Evolutionary conservation across 768 basidiomycete genomes (phyloP), one percentile per base, ranked within the genome.

Genomic region (Phallus indusiatus): DNA sequence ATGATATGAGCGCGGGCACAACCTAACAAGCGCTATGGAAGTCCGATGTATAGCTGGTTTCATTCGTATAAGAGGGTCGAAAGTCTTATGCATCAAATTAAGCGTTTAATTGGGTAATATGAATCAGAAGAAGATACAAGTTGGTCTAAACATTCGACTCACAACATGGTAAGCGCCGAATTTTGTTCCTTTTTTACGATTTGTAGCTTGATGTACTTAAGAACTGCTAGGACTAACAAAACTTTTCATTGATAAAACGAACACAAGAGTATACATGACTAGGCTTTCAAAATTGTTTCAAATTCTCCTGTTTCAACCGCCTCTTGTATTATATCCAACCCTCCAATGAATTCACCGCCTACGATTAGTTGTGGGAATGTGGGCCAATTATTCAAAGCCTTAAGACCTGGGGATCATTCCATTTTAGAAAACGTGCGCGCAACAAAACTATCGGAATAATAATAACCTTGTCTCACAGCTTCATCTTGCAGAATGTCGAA

Each of bases 261-360:
- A 37, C 22, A 34, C 33, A 7, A 51, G 12, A 17, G 71, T 59
- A 46, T 42, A 42, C 42, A 42, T 42, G 4, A 4, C n/a, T n/a
- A 42, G n/a, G n/a, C 42, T 42, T 42, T 42, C 42, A 70, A 24
- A 21, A 75, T 33, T 53, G 88, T 82, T 55, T 75, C 69, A 60
- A 94, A 80, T 72, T 96, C 94, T 20, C 86, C 91, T 60, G 68
- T 85, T 34, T 86, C 81, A 14, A 80, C 81, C 88, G 94, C 88
- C 74, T 97, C 95, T 69, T 83, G 81, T 21, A 94, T 81, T 54
- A 98, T 85, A 68, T 99, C 95, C 54, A 98, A 72, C 4, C 95
- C 95, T n/a, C 95, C 95, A 16, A 96, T 84, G 17, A 99, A 78
- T 69, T 97, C 92, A 20, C 96, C 94, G 2, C 90, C 83, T 54